Conservation (phyloP, 1,284 basidiomycete species). For the Boletus mariae region DNA sequence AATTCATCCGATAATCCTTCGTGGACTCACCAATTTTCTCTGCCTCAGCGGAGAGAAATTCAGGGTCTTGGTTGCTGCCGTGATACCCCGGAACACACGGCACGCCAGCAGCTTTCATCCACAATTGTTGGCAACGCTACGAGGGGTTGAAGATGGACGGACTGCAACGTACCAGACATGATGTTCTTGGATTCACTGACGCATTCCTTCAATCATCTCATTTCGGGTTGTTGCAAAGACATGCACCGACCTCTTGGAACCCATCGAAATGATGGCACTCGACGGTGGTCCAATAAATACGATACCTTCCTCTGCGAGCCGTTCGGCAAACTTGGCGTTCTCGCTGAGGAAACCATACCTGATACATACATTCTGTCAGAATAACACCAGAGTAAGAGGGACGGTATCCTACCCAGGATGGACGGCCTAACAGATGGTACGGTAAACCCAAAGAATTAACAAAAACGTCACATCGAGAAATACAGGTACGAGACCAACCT, state of each 20-base stretch:
- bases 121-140: slow-evolving; percentile 6
- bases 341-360: slow-evolving; percentile 93
- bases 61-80: slow-evolving; percentile 67
- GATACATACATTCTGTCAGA: background rate
- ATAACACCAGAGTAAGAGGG: background rate
- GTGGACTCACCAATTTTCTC: slow-evolving; percentile 60
- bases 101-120: slow-evolving; percentile 71
- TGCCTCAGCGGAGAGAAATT: slow-evolving; percentile 62
- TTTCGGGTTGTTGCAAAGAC: background rate
- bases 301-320: slow-evolving; percentile 84
- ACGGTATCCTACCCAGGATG: slow-evolving; percentile 63
- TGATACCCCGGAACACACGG: slow-evolving; percentile 95
- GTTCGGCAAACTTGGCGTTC: slow-evolving; percentile 87
- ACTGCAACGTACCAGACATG: slow-evolving; percentile 64
- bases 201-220: slow-evolving; percentile 1
- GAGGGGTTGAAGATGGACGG: background rate
- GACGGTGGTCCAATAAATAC: slow-evolving; percentile 96
- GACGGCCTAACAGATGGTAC: slow-evolving; percentile 51
- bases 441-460: background rate
- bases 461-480: background rate
- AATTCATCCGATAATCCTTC: background rate
- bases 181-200: slow-evolving; percentile 82
- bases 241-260: slow-evolving; percentile 67
- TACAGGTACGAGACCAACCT: slow-evolving; percentile 46
- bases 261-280: slow-evolving; percentile 91